Base-by-base conservation (phyloP, 805 yeast species). In the Kazachstania africana region DNA sequence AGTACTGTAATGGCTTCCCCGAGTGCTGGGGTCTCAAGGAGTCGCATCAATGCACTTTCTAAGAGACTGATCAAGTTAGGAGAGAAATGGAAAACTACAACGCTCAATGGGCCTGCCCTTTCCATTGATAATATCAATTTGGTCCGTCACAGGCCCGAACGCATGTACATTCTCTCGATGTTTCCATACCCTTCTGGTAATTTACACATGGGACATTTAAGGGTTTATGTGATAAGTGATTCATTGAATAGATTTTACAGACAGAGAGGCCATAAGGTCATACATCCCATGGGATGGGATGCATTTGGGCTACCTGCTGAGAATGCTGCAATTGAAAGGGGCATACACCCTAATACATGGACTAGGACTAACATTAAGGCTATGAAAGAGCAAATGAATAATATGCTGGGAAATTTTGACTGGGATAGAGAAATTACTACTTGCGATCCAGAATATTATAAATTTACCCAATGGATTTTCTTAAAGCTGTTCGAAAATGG, bases 211-310 rank as follows among this genome's bases (percentile, higher is more conserved):
- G 98, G 98, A 0, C 98, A 91, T 56, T 65, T 87, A 27, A 63
- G 98, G 32, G 98, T 91, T 0, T 91, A 82, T 55, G 80, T 95
- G 1, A 84, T 91, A 19, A 75, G 87, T 44, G 98, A 91, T 54
- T 78, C 75, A 2, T 50, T 91, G 24, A 69, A 94, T 1, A 63
- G 97, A 41, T 88, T 70, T 53, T 70, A 82, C 41, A 63, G 91
- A 40, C 67, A 82, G 57, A 70, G 68, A 31, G 95, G 95, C 1
- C 69, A 66, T 43, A 60, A 75, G 24, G 95, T 88, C 10, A 64
- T 88, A 2, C 95, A 91, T 50, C 96, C 97, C 0, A 87, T 91
- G 94, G 98, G 98, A 0, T 91, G 96, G 96, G 98, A 91, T 62
- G 94, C 97, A 0, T 91, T 91, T 65, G 98, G 98, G 1, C 63